Conservation (phyloP, 768 basidiomycete genomes). For the Trametes cinnabarina region DNA sequence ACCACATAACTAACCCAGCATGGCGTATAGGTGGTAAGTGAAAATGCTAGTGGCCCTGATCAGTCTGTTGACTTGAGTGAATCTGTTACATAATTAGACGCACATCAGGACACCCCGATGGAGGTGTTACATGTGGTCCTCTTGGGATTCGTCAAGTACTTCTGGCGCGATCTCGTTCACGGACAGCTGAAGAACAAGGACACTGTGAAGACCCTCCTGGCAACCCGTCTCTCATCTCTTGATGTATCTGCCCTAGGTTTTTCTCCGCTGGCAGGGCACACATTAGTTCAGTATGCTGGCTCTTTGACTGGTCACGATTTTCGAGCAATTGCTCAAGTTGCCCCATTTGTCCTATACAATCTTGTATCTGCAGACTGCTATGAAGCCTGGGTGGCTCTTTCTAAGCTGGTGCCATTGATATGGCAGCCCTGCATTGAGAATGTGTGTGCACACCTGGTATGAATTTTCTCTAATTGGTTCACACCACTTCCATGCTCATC, state of each 20-base stretch:
- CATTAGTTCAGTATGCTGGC: slow-evolving; percentile 38
- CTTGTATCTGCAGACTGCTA: slow-evolving; percentile 31
- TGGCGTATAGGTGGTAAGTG: slow-evolving; percentile 26
- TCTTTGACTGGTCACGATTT: slow-evolving; percentile 38
- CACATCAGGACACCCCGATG: slow-evolving; percentile 43
- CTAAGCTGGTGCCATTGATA: slow-evolving; percentile 34
- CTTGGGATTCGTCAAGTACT: slow-evolving; percentile 47
- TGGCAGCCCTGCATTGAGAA: slow-evolving; percentile 40
- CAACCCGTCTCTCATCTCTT: slow-evolving; percentile 28
- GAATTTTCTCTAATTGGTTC: too few species aligned
- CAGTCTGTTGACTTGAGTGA: too few species aligned
- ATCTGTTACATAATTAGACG: slow-evolving; percentile 39
- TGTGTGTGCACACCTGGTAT: slow-evolving; percentile 32
- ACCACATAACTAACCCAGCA: slow-evolving; percentile 34
- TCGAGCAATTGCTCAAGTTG: slow-evolving; percentile 33
- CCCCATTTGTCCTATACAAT: slow-evolving; percentile 38
- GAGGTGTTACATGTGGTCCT: slow-evolving; percentile 45
- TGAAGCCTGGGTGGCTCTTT: slow-evolving; percentile 36
- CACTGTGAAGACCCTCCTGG: slow-evolving; percentile 28
- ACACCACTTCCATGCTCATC: too few species aligned
- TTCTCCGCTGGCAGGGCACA: slow-evolving; percentile 28
- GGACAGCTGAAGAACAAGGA: slow-evolving; percentile 25
- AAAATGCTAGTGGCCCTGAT: too few species aligned
- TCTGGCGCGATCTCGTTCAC: slow-evolving; percentile 39
- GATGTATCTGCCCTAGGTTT: slow-evolving; percentile 36